Percentiles rank a stretch among this genome's conserved stretches.
Evolutionary conservation across 257 asterid genomes (phyloP).

Genomic region (Parsonsia alboflavescens): DNA sequence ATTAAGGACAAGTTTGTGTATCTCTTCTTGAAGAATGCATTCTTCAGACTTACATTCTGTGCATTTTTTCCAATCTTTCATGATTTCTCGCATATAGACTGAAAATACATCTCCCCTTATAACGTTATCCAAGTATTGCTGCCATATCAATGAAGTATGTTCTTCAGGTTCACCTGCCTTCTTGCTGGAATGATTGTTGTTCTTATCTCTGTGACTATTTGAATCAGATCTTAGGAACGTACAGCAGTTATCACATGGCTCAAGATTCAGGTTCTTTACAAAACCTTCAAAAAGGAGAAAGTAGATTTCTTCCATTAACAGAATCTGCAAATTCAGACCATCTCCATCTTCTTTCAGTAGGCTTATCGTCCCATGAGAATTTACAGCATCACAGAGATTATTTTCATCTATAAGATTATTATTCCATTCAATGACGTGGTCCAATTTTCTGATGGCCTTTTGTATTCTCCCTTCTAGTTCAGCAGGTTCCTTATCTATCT

Average conservation of each 20-base stretch:
- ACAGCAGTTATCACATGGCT: not conserved
- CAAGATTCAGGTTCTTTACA: slow-evolving; percentile 17
- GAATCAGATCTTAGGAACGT: not conserved
- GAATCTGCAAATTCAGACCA: slow-evolving; percentile 28
- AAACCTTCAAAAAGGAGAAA: slow-evolving; percentile 32
- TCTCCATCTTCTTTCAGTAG: slow-evolving; percentile 31
- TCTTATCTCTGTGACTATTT: not conserved
- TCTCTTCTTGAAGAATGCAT: slow-evolving; percentile 4
- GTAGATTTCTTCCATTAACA: slow-evolving; percentile 41
- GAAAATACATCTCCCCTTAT: slow-evolving; percentile 4
- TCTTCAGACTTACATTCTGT: slow-evolving; percentile 3
- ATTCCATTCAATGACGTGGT: slow-evolving; percentile 27
- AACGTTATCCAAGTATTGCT: not conserved
- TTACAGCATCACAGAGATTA: not conserved
- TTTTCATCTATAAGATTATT: slow-evolving; percentile 12
- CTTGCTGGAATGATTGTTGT: too few species aligned
- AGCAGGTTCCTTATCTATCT: slow-evolving; percentile 25
- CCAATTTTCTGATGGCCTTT: slow-evolving; percentile 33
- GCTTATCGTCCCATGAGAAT: slow-evolving; percentile 9
- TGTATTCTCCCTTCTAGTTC: slow-evolving; percentile 31
- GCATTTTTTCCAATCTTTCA: not conserved
- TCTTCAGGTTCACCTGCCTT: not conserved
- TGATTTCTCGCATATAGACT: slow-evolving; percentile 5
- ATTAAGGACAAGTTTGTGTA: not conserved
- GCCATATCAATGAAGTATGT: not conserved